phyloP scores from a whole-genome alignment of 2,329 filamentous ascomycete genomes.

The Fusarium annulatum region DNA sequence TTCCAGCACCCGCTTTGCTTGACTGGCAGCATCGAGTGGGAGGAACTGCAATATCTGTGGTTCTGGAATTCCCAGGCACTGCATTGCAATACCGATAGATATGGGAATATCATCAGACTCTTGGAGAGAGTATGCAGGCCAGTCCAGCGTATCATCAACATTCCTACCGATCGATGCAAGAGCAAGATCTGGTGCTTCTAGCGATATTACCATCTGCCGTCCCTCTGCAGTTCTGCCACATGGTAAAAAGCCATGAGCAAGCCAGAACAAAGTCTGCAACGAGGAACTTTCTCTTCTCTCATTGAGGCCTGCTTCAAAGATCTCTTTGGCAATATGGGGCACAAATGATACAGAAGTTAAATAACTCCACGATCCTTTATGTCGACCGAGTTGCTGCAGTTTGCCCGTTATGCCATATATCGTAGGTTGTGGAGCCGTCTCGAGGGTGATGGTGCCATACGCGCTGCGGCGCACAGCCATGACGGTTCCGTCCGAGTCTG shows the following conservation, averaged over 20 bases:
- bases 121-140: background rate
- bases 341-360: background rate
- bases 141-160: fast-evolving
- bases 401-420: background rate
- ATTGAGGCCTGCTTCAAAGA: fast-evolving
- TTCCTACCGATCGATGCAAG: background rate
- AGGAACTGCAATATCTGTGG: background rate
- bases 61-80: background rate
- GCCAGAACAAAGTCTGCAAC: background rate
- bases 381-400: background rate
- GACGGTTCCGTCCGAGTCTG: background rate
- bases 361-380: background rate
- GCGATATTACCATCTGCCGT: background rate
- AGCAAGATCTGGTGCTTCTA: background rate
- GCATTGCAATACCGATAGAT: background rate
- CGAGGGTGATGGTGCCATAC: fast-evolving
- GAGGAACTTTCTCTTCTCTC: background rate
- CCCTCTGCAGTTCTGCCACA: background rate
- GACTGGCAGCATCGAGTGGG: fast-evolving
- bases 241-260: fast-evolving
- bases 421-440: background rate
- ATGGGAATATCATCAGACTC: background rate
- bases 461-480: background rate
- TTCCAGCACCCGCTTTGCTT: fast-evolving
- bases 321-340: background rate